Base-by-base conservation (phyloP, 306 rosid genomes). In the Erythrophleum fordii region DNA sequence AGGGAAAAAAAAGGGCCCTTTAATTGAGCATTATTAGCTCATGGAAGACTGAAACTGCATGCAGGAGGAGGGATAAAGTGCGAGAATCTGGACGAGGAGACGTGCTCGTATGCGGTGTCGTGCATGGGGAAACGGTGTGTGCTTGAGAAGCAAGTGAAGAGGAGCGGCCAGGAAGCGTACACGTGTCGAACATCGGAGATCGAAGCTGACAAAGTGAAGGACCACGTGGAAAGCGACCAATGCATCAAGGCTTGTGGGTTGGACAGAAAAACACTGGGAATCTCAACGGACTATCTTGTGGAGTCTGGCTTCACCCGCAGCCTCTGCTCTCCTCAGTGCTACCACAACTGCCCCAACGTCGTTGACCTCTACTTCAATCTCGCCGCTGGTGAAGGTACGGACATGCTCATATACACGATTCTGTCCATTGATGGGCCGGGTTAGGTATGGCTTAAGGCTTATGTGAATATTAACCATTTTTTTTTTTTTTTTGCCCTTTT, bases 341-440 rank as follows among this genome's bases (percentile, higher is more conserved):
- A 91, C 49, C 28, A 59, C 60, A 53, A 48, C 58, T 91, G 95
- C 75, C 86, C 89, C 72, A 91, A 91, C 84, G 84, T 88, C 64
- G 86, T 89, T 17, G 92, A 91, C 59, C 86, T 91, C 12, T 88
- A 83, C 87, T 91, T 91, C 87, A 91, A 91, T 59, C 90, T 91
- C 25, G 92, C 91, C 17, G 95, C 95, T 2, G 95, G 90, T 9
- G 95, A 91, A 89, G 94, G 94, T 88, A 56, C 23, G n/a, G n/a
- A n/a, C n/a, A n/a, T n/a, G n/a, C 11, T 2, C 48, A 17, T 4
- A 37, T 37, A 37, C 42, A 37, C 5, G 8, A 37, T 37, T 37
- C 0, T 37, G 3, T 8, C 16, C 0, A n/a, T n/a, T n/a, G n/a
- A n/a, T n/a, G n/a, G n/a, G n/a, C n/a, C n/a, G n/a, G n/a, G n/a